Percentiles rank a stretch among this genome's conserved stretches.
phyloP scores from a whole-genome alignment of 202 grass and related monocot genomes.

The Setaria italica region DNA sequence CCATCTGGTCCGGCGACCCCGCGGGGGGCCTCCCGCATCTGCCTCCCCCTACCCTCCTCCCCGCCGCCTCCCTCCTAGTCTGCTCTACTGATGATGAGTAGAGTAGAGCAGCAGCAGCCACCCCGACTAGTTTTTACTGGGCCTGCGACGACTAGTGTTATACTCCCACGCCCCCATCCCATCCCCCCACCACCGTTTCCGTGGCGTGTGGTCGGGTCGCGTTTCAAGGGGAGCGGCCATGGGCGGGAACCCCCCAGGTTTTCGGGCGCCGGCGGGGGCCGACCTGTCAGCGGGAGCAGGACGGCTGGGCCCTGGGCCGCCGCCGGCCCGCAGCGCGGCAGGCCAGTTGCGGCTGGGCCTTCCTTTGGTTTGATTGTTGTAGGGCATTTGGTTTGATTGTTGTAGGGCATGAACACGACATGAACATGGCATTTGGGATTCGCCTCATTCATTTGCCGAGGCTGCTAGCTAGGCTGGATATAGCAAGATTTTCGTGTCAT shows the following conservation, averaged over 20 bases:
- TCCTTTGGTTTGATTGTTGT: not conserved
- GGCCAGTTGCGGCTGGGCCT: not conserved
- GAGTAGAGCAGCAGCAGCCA: not conserved
- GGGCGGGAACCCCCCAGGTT: conserved; percentile 55
- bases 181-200: not conserved
- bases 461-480: too few species aligned
- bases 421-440: too few species aligned
- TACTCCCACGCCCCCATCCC: not conserved
- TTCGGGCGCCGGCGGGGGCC: not conserved
- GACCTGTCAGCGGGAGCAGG: not conserved
- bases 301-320: not conserved
- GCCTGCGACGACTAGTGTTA: conserved; percentile 9
- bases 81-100: conserved; percentile 5
- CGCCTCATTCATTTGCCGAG: too few species aligned
- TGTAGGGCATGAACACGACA: too few species aligned
- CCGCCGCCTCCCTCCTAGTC: not conserved
- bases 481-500: too few species aligned
- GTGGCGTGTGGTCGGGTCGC: conserved; percentile 20
- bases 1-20: conserved; percentile 46
- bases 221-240: conserved; percentile 42
- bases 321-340: not conserved
- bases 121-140: conserved; percentile 41
- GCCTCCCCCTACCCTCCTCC: not conserved
- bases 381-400: too few species aligned
- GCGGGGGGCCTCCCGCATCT: conserved; percentile 48